Conservation (phyloP, 495 filamentous ascomycete genomes). For the Penicillium desertorum region DNA sequence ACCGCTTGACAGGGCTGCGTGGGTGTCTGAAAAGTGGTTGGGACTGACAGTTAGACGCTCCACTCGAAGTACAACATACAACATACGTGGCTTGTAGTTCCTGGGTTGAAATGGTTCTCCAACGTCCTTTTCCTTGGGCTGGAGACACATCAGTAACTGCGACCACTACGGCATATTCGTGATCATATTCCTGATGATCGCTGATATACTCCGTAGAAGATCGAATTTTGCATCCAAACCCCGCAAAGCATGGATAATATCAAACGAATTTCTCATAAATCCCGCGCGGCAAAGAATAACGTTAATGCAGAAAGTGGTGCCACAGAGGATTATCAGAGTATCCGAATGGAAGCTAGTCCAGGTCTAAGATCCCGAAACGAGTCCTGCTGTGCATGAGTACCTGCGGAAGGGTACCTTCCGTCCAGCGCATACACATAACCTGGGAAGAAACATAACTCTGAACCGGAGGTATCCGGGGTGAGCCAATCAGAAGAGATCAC, state of each 20-base stretch:
- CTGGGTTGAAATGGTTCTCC: not conserved
- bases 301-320: slow-evolving; percentile 11
- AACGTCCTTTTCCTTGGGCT: not conserved
- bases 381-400: slow-evolving; percentile 4
- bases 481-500: slow-evolving; percentile 35
- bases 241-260: slow-evolving; percentile 5
- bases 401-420: slow-evolving; percentile 9
- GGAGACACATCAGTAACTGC: not conserved
- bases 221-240: not conserved
- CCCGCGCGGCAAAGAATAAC: slow-evolving; percentile 22
- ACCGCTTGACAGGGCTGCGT: slow-evolving; percentile 31
- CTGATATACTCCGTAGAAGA: not conserved
- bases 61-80: slow-evolving; percentile 2
- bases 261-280: slow-evolving; percentile 14
- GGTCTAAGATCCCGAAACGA: slow-evolving; percentile 2
- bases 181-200: not conserved
- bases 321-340: not conserved
- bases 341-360: not conserved
- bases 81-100: not conserved
- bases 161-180: not conserved
- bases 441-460: not conserved
- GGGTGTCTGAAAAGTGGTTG: slow-evolving; percentile 20
- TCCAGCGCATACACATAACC: slow-evolving; percentile 6
- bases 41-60: slow-evolving; percentile 14
- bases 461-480: slow-evolving; percentile 20